Conservation (phyloP, 2,329 filamentous ascomycete genomes). For the Ceratocystis cacaofunesta region DNA sequence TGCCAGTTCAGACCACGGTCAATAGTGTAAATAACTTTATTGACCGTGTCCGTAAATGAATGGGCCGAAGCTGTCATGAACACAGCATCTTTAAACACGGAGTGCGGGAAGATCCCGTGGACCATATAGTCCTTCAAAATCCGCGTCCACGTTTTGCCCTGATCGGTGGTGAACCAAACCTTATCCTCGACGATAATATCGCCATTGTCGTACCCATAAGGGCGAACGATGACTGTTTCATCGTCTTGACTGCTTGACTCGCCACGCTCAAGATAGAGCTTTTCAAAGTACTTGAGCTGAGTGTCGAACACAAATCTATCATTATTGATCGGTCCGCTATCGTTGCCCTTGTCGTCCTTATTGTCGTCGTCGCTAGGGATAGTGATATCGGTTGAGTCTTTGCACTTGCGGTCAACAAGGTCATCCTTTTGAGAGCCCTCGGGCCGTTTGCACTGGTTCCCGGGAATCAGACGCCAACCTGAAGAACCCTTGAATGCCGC, state of each 20-base stretch:
- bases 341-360: constrained; percentile 32
- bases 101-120: constrained; percentile 57
- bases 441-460: constrained; percentile 53
- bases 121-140: constrained; percentile 58
- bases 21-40: constrained; percentile 58
- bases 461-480: constrained; percentile 83
- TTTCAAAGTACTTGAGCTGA: constrained; percentile 35
- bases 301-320: constrained; percentile 49
- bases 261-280: constrained; percentile 65
- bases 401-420: constrained; percentile 59
- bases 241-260: constrained; percentile 48
- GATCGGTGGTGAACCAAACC: constrained; percentile 64
- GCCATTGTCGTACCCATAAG: constrained; percentile 25
- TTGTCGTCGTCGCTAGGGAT: constrained; percentile 5
- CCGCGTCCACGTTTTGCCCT: constrained; percentile 71
- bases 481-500: constrained; percentile 73
- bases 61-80: constrained; percentile 58
- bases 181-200: constrained; percentile 31
- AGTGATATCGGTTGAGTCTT: constrained; percentile 33
- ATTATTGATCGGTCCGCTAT: constrained; percentile 40
- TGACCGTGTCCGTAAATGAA: constrained; percentile 27
- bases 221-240: constrained; percentile 53
- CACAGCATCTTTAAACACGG: constrained; percentile 67
- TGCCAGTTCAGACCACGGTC: constrained; percentile 63
- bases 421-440: constrained; percentile 52